These are phyloP conservation scores for Aspergillus sclerotioniger DNA, from an alignment of 495 filamentous ascomycete species.

Conservation along the genomic window DNA sequence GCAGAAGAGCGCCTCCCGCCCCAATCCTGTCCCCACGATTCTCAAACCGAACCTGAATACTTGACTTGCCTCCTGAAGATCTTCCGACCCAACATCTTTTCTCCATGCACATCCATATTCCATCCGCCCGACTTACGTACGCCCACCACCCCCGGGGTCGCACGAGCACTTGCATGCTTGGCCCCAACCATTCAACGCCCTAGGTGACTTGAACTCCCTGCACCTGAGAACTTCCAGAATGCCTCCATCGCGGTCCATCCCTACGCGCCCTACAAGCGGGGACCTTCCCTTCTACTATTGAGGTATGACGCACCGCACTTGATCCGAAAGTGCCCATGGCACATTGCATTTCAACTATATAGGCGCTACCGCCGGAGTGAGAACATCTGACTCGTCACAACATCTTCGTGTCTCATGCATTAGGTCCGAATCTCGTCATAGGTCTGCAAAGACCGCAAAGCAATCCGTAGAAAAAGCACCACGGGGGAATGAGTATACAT, in stretches of 20 bases:
- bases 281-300: background rate
- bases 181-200: background rate
- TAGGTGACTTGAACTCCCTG: background rate
- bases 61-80: background rate
- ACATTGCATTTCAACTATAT: slow-evolving; percentile 17
- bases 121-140: background rate
- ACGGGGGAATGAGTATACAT: slow-evolving; percentile 12
- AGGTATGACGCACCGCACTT: slow-evolving; percentile 2
- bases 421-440: slow-evolving; percentile 27
- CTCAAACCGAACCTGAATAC: background rate
- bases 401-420: slow-evolving; percentile 27
- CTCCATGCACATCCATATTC: background rate
- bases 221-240: background rate
- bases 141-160: background rate
- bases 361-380: background rate
- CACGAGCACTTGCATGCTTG: background rate
- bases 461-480: slow-evolving; percentile 9
- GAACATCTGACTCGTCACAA: slow-evolving; percentile 20
- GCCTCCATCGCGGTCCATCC: background rate
- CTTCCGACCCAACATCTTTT: background rate
- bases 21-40: background rate
- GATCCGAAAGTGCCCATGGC: slow-evolving; percentile 6
- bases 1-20: background rate
- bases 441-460: slow-evolving; percentile 11
- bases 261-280: background rate